phyloP scores from a whole-genome alignment of 331 rosid species.

The Arachis monticola region DNA sequence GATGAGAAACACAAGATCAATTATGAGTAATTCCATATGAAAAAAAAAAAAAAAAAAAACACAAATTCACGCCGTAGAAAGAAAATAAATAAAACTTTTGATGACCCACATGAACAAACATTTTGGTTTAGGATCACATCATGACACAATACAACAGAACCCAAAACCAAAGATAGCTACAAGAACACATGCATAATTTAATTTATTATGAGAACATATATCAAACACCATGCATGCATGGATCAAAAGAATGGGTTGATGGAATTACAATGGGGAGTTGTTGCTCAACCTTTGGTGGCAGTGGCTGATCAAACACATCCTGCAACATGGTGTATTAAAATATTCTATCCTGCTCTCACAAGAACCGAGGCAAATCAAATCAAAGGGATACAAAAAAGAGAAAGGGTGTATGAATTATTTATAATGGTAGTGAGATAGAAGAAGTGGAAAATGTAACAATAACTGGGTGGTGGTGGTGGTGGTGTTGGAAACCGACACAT shows the following conservation, averaged over 20 bases:
- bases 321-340: slow-evolving; percentile 57
- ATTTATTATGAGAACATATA: background rate
- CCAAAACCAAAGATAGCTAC: background rate
- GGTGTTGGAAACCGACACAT: too few species aligned
- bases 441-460: background rate
- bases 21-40: background rate
- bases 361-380: background rate
- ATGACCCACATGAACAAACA: too few species aligned
- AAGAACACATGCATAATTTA: slow-evolving; percentile 26
- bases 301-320: slow-evolving; percentile 51
- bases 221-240: background rate
- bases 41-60: slow-evolving; percentile 1
- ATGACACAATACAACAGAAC: background rate
- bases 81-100: background rate
- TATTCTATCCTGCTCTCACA: background rate
- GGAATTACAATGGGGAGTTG: slow-evolving; percentile 63
- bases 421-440: background rate
- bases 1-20: background rate
- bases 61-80: background rate
- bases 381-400: background rate
- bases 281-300: slow-evolving; percentile 37
- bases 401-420: background rate
- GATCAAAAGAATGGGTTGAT: background rate
- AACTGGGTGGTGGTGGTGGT: too few species aligned
- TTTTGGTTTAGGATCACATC: background rate